These are phyloP conservation scores for Zasmidium cellare DNA, from an alignment of 2,329 filamentous ascomycete species.

Conservation along the genomic window DNA sequence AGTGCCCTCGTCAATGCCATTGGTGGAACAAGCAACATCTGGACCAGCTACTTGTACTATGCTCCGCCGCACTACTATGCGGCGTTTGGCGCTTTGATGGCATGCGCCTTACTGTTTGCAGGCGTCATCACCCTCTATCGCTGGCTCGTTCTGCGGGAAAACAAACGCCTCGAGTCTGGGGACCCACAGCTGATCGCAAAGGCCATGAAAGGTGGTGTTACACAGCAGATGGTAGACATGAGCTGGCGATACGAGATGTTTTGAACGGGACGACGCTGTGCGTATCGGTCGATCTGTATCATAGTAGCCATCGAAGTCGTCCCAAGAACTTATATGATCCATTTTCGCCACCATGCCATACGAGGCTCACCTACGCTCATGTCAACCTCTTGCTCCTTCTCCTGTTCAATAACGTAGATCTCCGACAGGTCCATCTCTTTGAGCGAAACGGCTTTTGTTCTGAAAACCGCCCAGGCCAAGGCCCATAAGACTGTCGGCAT, in stretches of 20 bases:
- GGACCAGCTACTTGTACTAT: constrained; percentile 39
- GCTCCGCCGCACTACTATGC: constrained; percentile 42
- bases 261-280: too few relatives aligned
- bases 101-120: constrained; percentile 4
- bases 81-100: constrained; percentile 43
- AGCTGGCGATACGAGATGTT: constrained; percentile 49
- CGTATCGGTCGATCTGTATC: too few relatives aligned
- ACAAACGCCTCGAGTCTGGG: neutral
- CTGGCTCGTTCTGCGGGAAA: constrained; percentile 4
- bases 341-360: constrained; percentile 14
- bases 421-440: constrained; percentile 15
- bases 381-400: constrained; percentile 9
- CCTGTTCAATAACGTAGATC: constrained; percentile 16
- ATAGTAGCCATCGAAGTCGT: too few relatives aligned
- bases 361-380: neutral
- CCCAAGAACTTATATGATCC: too few relatives aligned
- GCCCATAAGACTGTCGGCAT: constrained; percentile 13
- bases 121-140: neutral
- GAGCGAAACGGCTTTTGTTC: constrained; percentile 5
- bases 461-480: constrained; percentile 1
- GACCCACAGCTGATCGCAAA: constrained; percentile 27
- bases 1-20: constrained; percentile 28
- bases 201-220: constrained; percentile 44
- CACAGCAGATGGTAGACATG: constrained; percentile 45
- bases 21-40: constrained; percentile 35